phyloP scores from a whole-genome alignment of 192 early-diverging fungal species.

The Coemansia sp. region DNA sequence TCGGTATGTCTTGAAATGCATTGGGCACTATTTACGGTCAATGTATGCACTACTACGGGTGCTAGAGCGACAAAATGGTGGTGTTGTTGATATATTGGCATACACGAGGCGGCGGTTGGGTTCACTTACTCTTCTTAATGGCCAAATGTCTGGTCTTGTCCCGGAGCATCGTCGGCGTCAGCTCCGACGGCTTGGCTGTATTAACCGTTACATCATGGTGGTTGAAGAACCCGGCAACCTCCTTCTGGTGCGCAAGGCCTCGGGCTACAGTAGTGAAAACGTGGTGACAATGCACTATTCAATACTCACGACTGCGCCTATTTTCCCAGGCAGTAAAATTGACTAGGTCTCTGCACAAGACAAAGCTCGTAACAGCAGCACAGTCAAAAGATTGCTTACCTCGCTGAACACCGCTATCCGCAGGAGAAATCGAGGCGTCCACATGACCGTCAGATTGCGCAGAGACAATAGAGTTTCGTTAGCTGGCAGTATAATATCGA shows the following conservation, averaged over 20 bases:
- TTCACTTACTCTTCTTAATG: conserved; percentile 37
- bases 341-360: not conserved
- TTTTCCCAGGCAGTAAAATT: conserved; percentile 2
- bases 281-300: conserved; percentile 4
- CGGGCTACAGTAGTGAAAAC: conserved; percentile 32
- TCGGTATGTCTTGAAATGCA: not conserved
- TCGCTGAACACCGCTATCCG: conserved; percentile 34
- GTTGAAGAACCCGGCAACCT: conserved; percentile 37
- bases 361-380: not conserved
- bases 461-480: not conserved
- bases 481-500: conserved; percentile 6
- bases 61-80: not conserved
- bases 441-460: not conserved
- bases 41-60: not conserved
- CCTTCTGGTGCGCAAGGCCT: conserved; percentile 46
- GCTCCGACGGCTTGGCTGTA: conserved; percentile 43
- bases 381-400: conserved; percentile 11
- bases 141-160: conserved; percentile 45
- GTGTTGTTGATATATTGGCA: not conserved
- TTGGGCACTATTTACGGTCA: not conserved
- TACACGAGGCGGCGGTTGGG: not conserved
- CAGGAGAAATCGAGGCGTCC: not conserved
- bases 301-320: not conserved
- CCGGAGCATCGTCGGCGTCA: conserved; percentile 42
- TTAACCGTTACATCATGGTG: conserved; percentile 49